Conservation (phyloP, 306 rosid genomes). For the Vicia sativa region DNA sequence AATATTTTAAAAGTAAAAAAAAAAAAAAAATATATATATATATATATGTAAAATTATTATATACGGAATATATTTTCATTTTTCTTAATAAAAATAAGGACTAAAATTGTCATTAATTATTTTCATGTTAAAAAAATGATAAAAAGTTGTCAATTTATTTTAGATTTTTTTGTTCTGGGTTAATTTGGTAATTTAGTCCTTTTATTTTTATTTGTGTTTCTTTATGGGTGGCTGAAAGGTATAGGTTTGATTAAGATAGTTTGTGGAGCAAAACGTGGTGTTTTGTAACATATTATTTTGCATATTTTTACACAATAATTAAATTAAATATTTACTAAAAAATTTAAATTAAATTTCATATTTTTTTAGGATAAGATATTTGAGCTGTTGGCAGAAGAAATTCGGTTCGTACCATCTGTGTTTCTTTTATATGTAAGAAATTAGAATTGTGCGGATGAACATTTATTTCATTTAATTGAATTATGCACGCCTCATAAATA, state of each 20-base stretch:
- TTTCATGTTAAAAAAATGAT: too few relatives aligned
- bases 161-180: not conserved
- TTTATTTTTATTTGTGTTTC: not conserved
- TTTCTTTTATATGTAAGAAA: not conserved
- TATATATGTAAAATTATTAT: too few relatives aligned
- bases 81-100: too few relatives aligned
- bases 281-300: not conserved
- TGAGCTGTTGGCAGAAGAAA: too few relatives aligned
- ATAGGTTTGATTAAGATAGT: slow-evolving; percentile 37
- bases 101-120: too few relatives aligned
- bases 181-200: not conserved
- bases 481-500: slow-evolving; percentile 2
- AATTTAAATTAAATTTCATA: not conserved
- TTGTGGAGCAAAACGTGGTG: slow-evolving; percentile 25
- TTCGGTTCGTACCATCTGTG: too few relatives aligned
- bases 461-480: not conserved
- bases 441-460: not conserved
- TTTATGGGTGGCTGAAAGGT: slow-evolving; percentile 22
- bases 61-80: too few relatives aligned
- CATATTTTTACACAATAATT: not conserved
- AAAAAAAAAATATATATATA: too few relatives aligned
- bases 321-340: not conserved
- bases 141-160: not conserved
- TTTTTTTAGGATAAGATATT: too few relatives aligned
- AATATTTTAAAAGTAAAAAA: too few relatives aligned